Evolutionary conservation across 768 basidiomycete species (phyloP).

Genomic region (Epithele typhae): DNA sequence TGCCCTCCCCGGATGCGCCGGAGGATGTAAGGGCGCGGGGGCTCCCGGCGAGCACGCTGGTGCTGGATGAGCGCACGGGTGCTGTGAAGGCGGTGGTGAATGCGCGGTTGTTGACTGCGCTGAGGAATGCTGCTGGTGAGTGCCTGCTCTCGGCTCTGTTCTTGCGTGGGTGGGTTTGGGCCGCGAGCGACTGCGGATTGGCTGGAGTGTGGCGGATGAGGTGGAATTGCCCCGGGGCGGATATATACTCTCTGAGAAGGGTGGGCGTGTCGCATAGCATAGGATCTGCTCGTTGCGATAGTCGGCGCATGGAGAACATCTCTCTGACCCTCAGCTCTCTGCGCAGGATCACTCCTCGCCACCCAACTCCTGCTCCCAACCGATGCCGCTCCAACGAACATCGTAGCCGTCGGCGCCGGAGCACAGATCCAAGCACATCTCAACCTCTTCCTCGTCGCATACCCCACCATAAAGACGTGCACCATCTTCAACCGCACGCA

Average conservation of each 20-base stretch:
- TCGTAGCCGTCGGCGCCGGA: slow-evolving; percentile 73
- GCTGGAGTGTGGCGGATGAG: too few relatives aligned
- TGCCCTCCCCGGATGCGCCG: slow-evolving; percentile 46
- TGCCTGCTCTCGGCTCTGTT: too few relatives aligned
- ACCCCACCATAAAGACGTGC: slow-evolving; percentile 47
- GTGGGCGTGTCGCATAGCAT: too few relatives aligned
- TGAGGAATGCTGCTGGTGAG: slow-evolving; percentile 79
- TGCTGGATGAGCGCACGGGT: slow-evolving; percentile 70
- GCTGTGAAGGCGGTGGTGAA: slow-evolving; percentile 73
- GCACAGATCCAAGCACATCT: slow-evolving; percentile 66
- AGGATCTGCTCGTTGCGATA: too few relatives aligned
- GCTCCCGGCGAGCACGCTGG: slow-evolving; percentile 70
- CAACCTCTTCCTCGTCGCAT: slow-evolving; percentile 54
- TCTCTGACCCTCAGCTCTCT: not conserved
- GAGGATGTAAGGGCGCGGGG: slow-evolving; percentile 37
- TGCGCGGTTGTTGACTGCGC: slow-evolving; percentile 69
- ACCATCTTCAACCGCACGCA: slow-evolving; percentile 61
- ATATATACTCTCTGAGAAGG: too few relatives aligned
- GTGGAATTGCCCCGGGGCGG: too few relatives aligned
- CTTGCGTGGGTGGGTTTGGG: too few relatives aligned
- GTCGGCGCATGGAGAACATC: too few relatives aligned
- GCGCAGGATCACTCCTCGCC: slow-evolving; percentile 64
- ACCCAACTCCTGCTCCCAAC: slow-evolving; percentile 46
- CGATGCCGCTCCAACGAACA: slow-evolving; percentile 28
- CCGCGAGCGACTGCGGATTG: too few relatives aligned